Percentiles rank a stretch among this genome's conserved stretches.
phyloP scores from a whole-genome alignment of 2,329 filamentous ascomycete species.

The Ophiobolus disseminans region DNA sequence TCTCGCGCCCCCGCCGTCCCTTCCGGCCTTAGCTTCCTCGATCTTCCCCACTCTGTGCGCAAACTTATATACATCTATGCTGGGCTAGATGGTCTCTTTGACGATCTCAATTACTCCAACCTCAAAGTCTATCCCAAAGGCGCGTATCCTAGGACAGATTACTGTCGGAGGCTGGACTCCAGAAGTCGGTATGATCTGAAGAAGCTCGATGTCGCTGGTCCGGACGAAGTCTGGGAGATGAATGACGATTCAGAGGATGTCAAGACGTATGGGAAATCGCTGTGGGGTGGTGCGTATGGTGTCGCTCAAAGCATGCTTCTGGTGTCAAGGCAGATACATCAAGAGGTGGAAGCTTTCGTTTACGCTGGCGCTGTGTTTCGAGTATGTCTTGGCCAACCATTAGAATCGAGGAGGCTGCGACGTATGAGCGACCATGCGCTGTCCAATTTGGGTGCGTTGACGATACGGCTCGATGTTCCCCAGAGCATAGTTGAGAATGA shows the following conservation, averaged over 20 bases:
- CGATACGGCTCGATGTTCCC: constrained; percentile 9
- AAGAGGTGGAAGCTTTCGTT: constrained; percentile 3
- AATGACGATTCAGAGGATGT: background rate
- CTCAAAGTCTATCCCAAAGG: constrained; percentile 1
- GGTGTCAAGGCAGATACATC: constrained; percentile 2
- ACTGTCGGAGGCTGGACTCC: background rate
- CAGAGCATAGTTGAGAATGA: background rate
- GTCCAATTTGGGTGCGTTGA: constrained; percentile 3
- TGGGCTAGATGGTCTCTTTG: background rate
- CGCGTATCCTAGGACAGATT: background rate
- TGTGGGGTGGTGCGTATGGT: background rate
- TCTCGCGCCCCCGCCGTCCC: background rate
- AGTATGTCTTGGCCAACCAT: constrained; percentile 2
- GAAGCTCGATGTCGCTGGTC: background rate
- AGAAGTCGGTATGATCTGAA: background rate
- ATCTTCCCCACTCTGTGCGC: constrained; percentile 4
- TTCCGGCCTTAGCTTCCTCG: constrained; percentile 4
- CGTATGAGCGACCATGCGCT: constrained; percentile 8
- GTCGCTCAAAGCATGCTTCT: constrained; percentile 1
- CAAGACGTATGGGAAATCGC: background rate
- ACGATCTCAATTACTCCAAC: constrained; percentile 7
- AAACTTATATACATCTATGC: constrained; percentile 3
- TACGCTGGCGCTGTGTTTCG: background rate
- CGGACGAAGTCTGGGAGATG: constrained; percentile 1
- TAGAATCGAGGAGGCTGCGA: background rate